Percentiles rank a stretch among this genome's conserved stretches.
phyloP scores from a whole-genome alignment of 257 asterid genomes.

The Lithospermum erythrorhizon region DNA sequence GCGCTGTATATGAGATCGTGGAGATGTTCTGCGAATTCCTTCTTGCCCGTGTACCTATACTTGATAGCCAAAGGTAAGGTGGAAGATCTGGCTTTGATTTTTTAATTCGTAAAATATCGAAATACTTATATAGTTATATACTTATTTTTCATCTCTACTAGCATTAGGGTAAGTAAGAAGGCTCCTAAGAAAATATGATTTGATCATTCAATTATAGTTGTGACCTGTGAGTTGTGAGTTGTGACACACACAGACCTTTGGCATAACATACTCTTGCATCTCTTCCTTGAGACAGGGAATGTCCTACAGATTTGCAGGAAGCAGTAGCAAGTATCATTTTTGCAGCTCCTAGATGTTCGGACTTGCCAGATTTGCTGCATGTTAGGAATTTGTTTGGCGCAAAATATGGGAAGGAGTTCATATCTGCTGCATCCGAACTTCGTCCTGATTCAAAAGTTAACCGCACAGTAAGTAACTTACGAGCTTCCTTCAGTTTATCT shows the following conservation, averaged over 20 bases:
- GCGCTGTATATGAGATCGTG: conserved; percentile 83
- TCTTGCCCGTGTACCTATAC: conserved; percentile 83
- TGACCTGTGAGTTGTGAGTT: no score
- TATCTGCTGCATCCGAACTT: conserved; percentile 87
- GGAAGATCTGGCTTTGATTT: conserved; percentile 1
- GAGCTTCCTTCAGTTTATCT: conserved; percentile 5
- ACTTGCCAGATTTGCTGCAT: conserved; percentile 74
- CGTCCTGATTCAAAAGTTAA: conserved; percentile 92
- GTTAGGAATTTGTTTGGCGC: conserved; percentile 67
- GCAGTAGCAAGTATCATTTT: conserved; percentile 92
- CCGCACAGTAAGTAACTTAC: conserved; percentile 59
- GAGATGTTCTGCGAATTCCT: conserved; percentile 77
- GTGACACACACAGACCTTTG: no score
- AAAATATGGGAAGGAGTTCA: conserved; percentile 88
- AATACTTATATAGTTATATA: no score
- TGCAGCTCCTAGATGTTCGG: conserved; percentile 94
- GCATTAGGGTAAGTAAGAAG: no score
- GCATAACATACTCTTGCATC: conserved; percentile 1
- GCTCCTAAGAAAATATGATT: no score
- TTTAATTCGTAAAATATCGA: no score
- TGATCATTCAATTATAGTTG: no score
- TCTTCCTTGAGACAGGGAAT: conserved; percentile 49
- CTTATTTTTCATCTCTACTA: no score
- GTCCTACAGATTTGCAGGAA: conserved; percentile 74
- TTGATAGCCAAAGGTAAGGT: conserved; percentile 64